Evolutionary conservation across 805 yeast species (phyloP).

Genomic region (Jamesozyma rosinii): DNA sequence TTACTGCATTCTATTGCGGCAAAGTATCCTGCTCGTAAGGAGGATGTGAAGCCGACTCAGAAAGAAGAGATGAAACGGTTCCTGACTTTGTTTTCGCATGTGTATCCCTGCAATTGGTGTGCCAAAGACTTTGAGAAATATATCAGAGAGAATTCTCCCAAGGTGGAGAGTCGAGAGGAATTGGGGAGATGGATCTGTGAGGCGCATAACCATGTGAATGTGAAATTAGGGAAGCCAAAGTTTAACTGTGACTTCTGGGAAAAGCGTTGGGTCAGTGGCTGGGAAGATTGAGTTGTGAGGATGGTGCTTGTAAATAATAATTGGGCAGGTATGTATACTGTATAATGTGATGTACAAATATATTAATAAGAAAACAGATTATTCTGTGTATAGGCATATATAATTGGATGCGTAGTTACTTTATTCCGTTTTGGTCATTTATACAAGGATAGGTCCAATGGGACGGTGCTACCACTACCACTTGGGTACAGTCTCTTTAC

Average conservation of each 20-base stretch:
- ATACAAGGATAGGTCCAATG: constrained; percentile 45
- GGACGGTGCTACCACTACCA: constrained; percentile 90
- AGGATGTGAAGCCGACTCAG: constrained; percentile 45
- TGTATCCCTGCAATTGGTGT: constrained; percentile 93
- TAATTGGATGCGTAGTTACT: too few relatives aligned
- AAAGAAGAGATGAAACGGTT: constrained; percentile 68
- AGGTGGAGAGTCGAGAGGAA: constrained; percentile 58
- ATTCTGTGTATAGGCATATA: too few relatives aligned
- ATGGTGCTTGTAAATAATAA: neutral
- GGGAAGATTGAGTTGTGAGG: constrained; percentile 45
- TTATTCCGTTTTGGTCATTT: constrained; percentile 1
- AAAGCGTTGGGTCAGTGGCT: constrained; percentile 90
- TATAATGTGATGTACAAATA: too few relatives aligned
- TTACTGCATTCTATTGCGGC: constrained; percentile 86
- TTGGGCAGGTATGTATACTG: too few relatives aligned
- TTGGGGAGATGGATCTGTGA: constrained; percentile 88
- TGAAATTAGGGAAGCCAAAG: constrained; percentile 70
- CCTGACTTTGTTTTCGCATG: constrained; percentile 56
- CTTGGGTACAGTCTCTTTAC: constrained; percentile 79
- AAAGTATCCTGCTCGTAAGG: constrained; percentile 51
- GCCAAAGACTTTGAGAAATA: constrained; percentile 73
- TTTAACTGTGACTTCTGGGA: constrained; percentile 89
- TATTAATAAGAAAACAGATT: too few relatives aligned
- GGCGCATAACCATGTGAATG: constrained; percentile 91
- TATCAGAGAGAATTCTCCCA: constrained; percentile 44